Percentiles rank a stretch among this genome's conserved stretches.
phyloP scores from a whole-genome alignment of 1,284 basidiomycete species.

The Sanghuangporus weigelae region DNA sequence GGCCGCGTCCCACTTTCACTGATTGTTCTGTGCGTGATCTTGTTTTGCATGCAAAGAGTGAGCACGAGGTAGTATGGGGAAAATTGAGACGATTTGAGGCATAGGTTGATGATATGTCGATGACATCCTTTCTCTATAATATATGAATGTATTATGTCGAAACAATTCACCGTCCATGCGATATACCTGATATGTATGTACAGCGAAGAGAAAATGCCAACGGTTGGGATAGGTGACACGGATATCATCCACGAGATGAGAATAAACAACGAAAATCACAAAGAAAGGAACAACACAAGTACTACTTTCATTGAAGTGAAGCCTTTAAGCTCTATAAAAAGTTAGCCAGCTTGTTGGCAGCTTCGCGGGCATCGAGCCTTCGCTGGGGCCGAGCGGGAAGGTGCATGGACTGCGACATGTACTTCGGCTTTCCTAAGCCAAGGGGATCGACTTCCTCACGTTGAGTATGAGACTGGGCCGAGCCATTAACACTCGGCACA shows the following conservation, averaged over 20 bases:
- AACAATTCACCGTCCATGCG: background rate
- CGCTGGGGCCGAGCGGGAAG: constrained; percentile 51
- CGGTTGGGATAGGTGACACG: background rate
- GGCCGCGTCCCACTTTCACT: constrained; percentile 2
- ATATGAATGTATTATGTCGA: background rate
- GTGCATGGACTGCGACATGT: constrained; percentile 64
- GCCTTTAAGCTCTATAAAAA: constrained; percentile 45
- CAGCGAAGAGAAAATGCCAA: background rate
- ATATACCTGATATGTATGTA: background rate
- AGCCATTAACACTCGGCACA: constrained; percentile 8
- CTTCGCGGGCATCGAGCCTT: constrained; percentile 71
- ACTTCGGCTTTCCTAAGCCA: constrained; percentile 47
- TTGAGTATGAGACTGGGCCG: constrained; percentile 11
- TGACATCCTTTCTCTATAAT: background rate
- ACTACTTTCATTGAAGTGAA: background rate
- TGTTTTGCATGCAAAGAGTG: constrained; percentile 7
- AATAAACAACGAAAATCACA: no score
- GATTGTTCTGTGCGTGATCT: constrained; percentile 13
- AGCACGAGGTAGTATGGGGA: constrained; percentile 10
- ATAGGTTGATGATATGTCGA: background rate
- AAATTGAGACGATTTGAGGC: background rate
- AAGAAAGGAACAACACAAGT: background rate
- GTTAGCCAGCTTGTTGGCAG: constrained; percentile 83
- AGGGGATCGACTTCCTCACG: constrained; percentile 52
- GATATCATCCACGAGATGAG: no score